These are phyloP conservation scores for Closterium sp. DNA, from an alignment of 139 green algal species.

Conservation along the genomic window DNA sequence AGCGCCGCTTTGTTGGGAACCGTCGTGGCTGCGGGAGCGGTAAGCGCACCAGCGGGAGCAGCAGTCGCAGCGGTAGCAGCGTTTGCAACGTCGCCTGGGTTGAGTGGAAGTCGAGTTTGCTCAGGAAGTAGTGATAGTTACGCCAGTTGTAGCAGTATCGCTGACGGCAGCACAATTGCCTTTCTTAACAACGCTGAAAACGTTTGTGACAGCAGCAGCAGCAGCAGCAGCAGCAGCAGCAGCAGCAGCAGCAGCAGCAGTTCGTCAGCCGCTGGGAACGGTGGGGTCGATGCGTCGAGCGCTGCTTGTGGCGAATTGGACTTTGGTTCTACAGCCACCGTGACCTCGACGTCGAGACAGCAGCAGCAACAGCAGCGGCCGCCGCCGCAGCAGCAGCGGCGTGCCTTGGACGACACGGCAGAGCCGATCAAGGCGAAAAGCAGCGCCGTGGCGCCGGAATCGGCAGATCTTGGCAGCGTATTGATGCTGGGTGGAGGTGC, in stretches of 20 bases:
- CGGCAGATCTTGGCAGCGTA: not conserved
- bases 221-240: not conserved
- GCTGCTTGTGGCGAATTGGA: not conserved
- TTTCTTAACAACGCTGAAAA: not conserved
- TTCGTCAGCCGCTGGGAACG: not conserved
- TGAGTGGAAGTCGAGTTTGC: not conserved
- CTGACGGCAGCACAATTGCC: not conserved
- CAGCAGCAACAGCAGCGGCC: not conserved
- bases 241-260: not conserved
- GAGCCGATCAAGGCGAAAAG: not conserved
- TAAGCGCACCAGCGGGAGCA: too few relatives aligned
- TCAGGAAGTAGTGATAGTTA: not conserved
- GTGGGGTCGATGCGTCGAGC: not conserved
- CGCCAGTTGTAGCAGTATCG: too few relatives aligned
- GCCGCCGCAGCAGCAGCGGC: not conserved
- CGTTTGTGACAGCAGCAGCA: too few relatives aligned
- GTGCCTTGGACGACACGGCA: not conserved
- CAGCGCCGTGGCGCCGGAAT: not conserved
- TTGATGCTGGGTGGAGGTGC: not conserved
- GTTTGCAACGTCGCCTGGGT: too few relatives aligned
- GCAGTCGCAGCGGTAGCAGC: too few relatives aligned
- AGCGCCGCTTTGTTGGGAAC: not conserved
- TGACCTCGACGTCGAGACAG: not conserved
- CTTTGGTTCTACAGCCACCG: not conserved
- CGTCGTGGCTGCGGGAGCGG: not conserved